Conservation (phyloP, 2,329 filamentous ascomycete species). For the Colletotrichum kahawae region DNA sequence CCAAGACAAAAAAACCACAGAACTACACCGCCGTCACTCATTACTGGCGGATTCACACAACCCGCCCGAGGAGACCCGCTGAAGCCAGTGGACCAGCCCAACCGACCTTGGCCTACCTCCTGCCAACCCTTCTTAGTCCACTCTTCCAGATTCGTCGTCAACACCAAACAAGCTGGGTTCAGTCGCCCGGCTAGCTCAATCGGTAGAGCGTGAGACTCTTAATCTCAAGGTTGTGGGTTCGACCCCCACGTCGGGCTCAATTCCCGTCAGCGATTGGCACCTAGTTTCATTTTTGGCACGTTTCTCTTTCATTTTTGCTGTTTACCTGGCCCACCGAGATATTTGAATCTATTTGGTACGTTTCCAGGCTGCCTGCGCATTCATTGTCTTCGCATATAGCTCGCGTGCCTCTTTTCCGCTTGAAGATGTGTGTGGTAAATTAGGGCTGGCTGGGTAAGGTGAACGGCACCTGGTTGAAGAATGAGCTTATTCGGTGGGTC, state of each 20-base stretch:
- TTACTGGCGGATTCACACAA: background rate
- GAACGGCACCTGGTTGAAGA: background rate
- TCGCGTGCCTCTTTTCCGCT: background rate
- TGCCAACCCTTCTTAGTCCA: background rate
- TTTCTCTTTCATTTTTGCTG: background rate
- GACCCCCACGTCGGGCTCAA: conserved; percentile 32
- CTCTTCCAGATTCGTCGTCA: background rate
- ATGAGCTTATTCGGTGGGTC: background rate
- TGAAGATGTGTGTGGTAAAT: background rate
- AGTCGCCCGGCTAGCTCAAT: conserved; percentile 67
- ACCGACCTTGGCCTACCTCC: background rate
- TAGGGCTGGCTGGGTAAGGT: background rate
- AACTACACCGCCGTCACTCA: background rate
- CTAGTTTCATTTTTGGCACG: background rate
- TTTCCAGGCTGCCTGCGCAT: background rate
- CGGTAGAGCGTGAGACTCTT: conserved; percentile 78
- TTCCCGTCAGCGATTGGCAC: conserved; percentile 5
- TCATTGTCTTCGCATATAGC: background rate
- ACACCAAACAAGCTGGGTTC: conserved; percentile 1
- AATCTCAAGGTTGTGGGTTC: conserved; percentile 65
- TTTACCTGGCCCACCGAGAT: background rate
- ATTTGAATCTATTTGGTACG: background rate
- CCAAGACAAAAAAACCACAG: background rate
- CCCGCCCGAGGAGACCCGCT: background rate
- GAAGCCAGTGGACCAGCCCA: background rate